Conservation (phyloP, 495 filamentous ascomycete species). For the Amorphotheca resinae region DNA sequence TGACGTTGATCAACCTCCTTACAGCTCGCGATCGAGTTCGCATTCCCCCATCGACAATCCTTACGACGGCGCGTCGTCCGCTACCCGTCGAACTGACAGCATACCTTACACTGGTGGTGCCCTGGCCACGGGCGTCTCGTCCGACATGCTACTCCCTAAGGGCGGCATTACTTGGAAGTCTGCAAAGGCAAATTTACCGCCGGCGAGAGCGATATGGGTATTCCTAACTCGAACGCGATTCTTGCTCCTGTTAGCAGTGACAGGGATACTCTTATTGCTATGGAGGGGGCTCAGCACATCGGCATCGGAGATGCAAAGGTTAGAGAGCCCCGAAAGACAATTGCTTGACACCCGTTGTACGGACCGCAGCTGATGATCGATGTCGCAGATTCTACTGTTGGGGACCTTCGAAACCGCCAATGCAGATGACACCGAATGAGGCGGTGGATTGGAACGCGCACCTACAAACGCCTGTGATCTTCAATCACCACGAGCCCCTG, state of each 20-base stretch:
- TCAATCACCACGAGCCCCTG: conserved; percentile 85
- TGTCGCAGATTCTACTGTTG: conserved; percentile 83
- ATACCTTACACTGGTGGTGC: conserved; percentile 16
- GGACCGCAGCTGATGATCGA: conserved; percentile 2
- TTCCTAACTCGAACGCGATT: conserved; percentile 70
- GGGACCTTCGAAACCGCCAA: conserved; percentile 82
- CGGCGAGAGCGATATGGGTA: conserved; percentile 65
- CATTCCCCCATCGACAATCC: conserved; percentile 8
- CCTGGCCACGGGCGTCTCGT: conserved; percentile 10
- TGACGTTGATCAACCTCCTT: too few relatives aligned
- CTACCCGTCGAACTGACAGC: conserved; percentile 12
- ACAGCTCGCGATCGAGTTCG: too few relatives aligned
- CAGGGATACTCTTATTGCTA: conserved; percentile 66
- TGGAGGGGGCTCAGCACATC: conserved; percentile 79
- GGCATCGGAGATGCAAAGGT: conserved; percentile 88
- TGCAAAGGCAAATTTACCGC: conserved; percentile 67
- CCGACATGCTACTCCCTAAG: conserved; percentile 65
- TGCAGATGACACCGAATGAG: conserved; percentile 86
- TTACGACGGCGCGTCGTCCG: conserved; percentile 6
- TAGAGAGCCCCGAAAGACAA: conserved; percentile 19
- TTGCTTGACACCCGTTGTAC: background rate
- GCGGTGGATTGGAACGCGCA: conserved; percentile 81
- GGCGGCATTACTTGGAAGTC: conserved; percentile 87
- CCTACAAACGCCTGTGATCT: conserved; percentile 80
- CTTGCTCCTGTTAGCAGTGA: conserved; percentile 58